Percentiles rank a stretch among this genome's conserved stretches.
These are phyloP conservation scores for Sisymbrium altissimum DNA, from an alignment of 345 rosid species.

Conservation along the genomic window DNA sequence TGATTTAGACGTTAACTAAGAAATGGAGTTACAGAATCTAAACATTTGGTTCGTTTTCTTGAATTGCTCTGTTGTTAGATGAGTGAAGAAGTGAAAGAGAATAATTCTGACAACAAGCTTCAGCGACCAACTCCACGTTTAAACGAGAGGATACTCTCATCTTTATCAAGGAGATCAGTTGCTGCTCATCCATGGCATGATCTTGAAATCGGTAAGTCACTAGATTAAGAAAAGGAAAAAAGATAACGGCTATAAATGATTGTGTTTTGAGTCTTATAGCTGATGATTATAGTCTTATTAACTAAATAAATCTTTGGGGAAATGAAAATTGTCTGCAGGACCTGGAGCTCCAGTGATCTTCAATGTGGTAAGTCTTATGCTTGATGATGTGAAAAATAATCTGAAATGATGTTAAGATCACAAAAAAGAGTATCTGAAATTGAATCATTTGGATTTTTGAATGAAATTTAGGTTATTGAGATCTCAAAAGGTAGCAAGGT, in stretches of 20 bases:
- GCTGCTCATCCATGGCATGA: slow-evolving; percentile 99
- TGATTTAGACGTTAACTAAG: neutral
- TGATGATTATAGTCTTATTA: slow-evolving; percentile 2
- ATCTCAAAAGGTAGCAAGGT: slow-evolving; percentile 99
- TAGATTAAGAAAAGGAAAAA: too few species aligned
- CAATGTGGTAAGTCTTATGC: slow-evolving; percentile 56
- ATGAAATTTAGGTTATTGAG: slow-evolving; percentile 70
- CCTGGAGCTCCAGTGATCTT: slow-evolving; percentile 92
- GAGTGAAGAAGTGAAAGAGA: slow-evolving; percentile 35
- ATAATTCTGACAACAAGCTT: slow-evolving; percentile 8
- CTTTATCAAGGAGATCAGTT: slow-evolving; percentile 79
- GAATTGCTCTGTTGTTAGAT: slow-evolving; percentile 28
- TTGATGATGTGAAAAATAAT: neutral
- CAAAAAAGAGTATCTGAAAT: neutral
- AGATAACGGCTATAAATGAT: neutral
- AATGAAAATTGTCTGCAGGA: slow-evolving; percentile 38
- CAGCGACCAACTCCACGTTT: slow-evolving; percentile 52
- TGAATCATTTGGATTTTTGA: neutral
- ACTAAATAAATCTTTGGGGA: neutral
- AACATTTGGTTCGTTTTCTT: neutral
- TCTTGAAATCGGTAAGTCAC: slow-evolving; percentile 76
- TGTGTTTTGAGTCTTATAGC: neutral
- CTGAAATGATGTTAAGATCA: neutral
- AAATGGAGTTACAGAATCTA: neutral
- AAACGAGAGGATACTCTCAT: slow-evolving; percentile 91